Evolutionary conservation across 176 grass and related monocot species (phyloP).

Genomic region (Carex myosuroides): DNA sequence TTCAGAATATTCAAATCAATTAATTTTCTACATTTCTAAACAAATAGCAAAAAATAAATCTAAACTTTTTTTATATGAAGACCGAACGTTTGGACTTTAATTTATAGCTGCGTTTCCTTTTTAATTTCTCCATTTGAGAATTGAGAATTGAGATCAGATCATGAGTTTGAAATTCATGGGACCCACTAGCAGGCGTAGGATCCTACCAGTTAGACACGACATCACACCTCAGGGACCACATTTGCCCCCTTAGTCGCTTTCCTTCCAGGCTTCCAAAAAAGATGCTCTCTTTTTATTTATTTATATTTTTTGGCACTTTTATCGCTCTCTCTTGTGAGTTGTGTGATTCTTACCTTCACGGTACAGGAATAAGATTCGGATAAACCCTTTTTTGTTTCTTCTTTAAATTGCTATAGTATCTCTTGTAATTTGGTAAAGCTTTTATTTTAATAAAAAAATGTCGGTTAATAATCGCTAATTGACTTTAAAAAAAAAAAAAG

Average conservation of each 20-base stretch:
- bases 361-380: neutral
- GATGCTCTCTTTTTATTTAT: slow-evolving; percentile 6
- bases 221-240: slow-evolving; percentile 18
- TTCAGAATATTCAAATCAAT: no score
- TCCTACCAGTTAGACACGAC: neutral
- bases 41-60: no score
- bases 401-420: neutral
- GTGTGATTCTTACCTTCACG: neutral
- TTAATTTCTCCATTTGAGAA: neutral
- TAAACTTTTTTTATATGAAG: no score
- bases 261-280: slow-evolving; percentile 17
- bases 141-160: slow-evolving; percentile 10
- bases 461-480: neutral
- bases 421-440: neutral
- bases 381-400: neutral
- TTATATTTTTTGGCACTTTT: neutral
- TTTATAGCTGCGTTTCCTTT: no score
- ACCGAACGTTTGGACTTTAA: no score
- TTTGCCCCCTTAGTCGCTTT: slow-evolving; percentile 6
- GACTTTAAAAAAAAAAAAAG: neutral
- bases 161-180: slow-evolving; percentile 1
- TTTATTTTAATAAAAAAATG: neutral
- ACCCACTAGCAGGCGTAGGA: neutral
- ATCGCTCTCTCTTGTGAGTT: neutral
- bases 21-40: no score